A percentile compares a stretch with the other conserved stretches of the same genome.
phyloP scores from a whole-genome alignment of 805 yeast species.

The Candida montana region DNA sequence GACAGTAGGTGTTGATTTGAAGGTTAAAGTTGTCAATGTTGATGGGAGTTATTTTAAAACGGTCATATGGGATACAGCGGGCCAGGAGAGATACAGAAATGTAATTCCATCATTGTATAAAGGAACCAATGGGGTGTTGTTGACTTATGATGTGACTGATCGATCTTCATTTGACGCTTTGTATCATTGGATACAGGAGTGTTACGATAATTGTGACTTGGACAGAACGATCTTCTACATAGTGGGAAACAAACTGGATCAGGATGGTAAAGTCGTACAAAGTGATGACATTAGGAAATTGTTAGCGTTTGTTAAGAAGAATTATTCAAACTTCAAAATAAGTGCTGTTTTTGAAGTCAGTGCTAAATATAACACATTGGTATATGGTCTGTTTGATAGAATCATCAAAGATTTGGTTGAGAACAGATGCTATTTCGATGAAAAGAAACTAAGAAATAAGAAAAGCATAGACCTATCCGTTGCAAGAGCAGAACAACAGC shows the following conservation, averaged over 20 bases:
- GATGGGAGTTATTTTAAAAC: slow-evolving; percentile 40
- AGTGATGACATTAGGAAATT: slow-evolving; percentile 34
- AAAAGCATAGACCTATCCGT: slow-evolving; percentile 25
- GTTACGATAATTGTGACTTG: slow-evolving; percentile 31
- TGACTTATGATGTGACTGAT: slow-evolving; percentile 41
- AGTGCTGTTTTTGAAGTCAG: slow-evolving; percentile 43
- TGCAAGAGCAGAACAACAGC: slow-evolving; percentile 20
- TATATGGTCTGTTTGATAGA: slow-evolving; percentile 33
- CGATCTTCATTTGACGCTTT: slow-evolving; percentile 31
- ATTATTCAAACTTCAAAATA: slow-evolving; percentile 28
- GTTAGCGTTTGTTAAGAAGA: slow-evolving; percentile 26
- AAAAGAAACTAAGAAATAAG: slow-evolving; percentile 21
- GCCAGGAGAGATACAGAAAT: slow-evolving; percentile 44
- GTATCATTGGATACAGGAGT: slow-evolving; percentile 39
- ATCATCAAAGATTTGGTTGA: slow-evolving; percentile 37
- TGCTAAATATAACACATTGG: slow-evolving; percentile 36
- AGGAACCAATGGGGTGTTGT: slow-evolving; percentile 41
- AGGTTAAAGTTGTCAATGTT: slow-evolving; percentile 37
- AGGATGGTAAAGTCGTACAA: slow-evolving; percentile 31
- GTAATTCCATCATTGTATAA: slow-evolving; percentile 40
- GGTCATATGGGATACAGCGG: slow-evolving; percentile 47
- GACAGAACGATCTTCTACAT: slow-evolving; percentile 33
- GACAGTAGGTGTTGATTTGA: slow-evolving; percentile 44
- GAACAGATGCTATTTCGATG: slow-evolving; percentile 33
- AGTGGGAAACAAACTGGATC: slow-evolving; percentile 42